Base-by-base conservation (phyloP, 2,329 filamentous ascomycete species). In the Penicillium decumbens region DNA sequence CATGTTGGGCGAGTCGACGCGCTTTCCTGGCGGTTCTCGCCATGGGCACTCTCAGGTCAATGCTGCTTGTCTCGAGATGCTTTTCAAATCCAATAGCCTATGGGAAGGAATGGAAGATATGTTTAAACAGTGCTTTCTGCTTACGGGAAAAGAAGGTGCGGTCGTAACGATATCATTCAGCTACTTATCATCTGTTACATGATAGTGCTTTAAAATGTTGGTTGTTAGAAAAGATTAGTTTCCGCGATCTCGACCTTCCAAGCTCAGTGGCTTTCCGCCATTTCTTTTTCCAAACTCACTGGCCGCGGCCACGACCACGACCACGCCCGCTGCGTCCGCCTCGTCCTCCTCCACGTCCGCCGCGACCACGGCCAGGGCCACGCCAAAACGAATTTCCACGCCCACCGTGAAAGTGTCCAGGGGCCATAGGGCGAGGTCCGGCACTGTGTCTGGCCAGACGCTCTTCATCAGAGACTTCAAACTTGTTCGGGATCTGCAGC, bases 401-500 rank as follows among this genome's bases (percentile, higher is more conserved):
- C 1, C 20, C 20, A 39, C 38, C 12, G 12, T 13, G n/a, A 15
- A 12, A 40, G 23, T 12, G 28, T 27, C 38, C 10, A 24, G 20
- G 6, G 3, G 23, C 20, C 20, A n/a, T 27, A 2, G 74, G 72
- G 18, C 77, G 72, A 10, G 85, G 84, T 0, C 83, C 85, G 20
- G 68, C 73, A n/a, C 65, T 72, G 66, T 78, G 80, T 50, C 85
- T 77, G 51, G 76, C 75, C 12, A 73, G 72, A 43, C 83, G 79
- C 66, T 95, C 88, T 61, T 89, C 83, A 2, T 85, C 80, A n/a
- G 74, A 82, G 1, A 86, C 80, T 59, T 87, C 78, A 75, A 85
- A 95, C 8, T 84, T 77, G 66, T 97, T 95, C 5, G 80, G 73
- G 29, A 98, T 83, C 7, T 80, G 83, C 1, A 97, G 62, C 47